A percentile compares a stretch with the other conserved stretches of the same genome.
Conservation (phyloP, 2,329 filamentous ascomycete species). For the Colletotrichum nymphaeae region DNA sequence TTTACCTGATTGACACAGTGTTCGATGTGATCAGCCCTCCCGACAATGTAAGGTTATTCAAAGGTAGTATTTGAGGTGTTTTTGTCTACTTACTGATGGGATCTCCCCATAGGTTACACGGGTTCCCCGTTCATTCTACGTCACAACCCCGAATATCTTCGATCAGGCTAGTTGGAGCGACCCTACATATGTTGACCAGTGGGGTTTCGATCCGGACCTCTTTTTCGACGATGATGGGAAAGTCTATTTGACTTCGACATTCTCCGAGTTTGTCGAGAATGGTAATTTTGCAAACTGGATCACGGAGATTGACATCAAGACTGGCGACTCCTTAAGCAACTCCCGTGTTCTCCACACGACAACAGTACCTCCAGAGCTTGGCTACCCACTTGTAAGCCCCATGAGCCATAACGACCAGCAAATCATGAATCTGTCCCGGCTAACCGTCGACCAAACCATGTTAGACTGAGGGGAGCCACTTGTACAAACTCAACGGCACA, state of each 20-base stretch:
- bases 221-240: conserved; percentile 34
- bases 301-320: conserved; percentile 35
- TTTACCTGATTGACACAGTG: conserved; percentile 30
- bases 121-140: conserved; percentile 33
- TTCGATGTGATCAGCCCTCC: conserved; percentile 35
- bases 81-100: no score
- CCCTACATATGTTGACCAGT: conserved; percentile 35
- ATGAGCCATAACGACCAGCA: conserved; percentile 48
- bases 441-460: conserved; percentile 40
- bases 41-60: conserved; percentile 14
- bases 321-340: conserved; percentile 31
- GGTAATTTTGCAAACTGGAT: conserved; percentile 37
- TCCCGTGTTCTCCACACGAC: conserved; percentile 33
- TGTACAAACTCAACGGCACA: conserved; percentile 34
- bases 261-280: conserved; percentile 27
- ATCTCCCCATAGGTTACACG: conserved; percentile 15
- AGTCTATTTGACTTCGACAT: conserved; percentile 31
- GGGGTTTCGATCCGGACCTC: conserved; percentile 35
- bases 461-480: conserved; percentile 34
- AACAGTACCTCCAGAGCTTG: conserved; percentile 31
- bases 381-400: conserved; percentile 49
- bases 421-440: conserved; percentile 52
- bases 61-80: no score
- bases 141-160: conserved; percentile 32
- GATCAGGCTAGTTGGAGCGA: conserved; percentile 35